A percentile compares a stretch with the other conserved stretches of the same genome.
Conservation (phyloP, 2,329 filamentous ascomycete genomes). For the Penicillium corylophilum region DNA sequence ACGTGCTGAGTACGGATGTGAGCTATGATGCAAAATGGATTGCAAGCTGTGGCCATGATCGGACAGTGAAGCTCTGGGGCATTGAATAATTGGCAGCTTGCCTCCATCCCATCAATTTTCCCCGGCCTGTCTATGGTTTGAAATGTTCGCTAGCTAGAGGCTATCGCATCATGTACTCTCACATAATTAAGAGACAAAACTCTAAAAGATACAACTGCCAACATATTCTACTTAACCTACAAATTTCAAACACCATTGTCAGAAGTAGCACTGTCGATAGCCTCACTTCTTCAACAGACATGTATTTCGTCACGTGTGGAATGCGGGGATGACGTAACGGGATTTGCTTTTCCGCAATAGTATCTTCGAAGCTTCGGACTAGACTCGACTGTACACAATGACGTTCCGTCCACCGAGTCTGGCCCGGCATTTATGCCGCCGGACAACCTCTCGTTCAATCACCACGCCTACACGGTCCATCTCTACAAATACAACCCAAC, state of each 20-base stretch:
- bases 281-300: neutral
- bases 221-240: neutral
- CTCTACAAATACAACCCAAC: constrained; percentile 7
- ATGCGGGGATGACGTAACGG: constrained; percentile 27
- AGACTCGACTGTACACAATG: constrained; percentile 9
- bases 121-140: neutral
- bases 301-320: constrained; percentile 15
- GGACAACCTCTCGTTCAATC: neutral
- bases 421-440: constrained; percentile 8
- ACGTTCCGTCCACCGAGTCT: constrained; percentile 12
- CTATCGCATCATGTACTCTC: neutral
- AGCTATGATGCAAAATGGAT: constrained; percentile 87
- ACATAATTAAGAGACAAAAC: neutral
- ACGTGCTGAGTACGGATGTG: constrained; percentile 87
- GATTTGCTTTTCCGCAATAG: constrained; percentile 3
- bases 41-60: constrained; percentile 88
- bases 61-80: constrained; percentile 95
- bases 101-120: neutral
- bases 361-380: neutral
- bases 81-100: constrained; percentile 61
- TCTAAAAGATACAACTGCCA: neutral
- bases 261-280: neutral
- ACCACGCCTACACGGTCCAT: constrained; percentile 5
- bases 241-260: neutral
- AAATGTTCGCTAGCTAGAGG: neutral